Conservation (phyloP, 108 stramenopile species). For the Cyclotella cryptica region DNA sequence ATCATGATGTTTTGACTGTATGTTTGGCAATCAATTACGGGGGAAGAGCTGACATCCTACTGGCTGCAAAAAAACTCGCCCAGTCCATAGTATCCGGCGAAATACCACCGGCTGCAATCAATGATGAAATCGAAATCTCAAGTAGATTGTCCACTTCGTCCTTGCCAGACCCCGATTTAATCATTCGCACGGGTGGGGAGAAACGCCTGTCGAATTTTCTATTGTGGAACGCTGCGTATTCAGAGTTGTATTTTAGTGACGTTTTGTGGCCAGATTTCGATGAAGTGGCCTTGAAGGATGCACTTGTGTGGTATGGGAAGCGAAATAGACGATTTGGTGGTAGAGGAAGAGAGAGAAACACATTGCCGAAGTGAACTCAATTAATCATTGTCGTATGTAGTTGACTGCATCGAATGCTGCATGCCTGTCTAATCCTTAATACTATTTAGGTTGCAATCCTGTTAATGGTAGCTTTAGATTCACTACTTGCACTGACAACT, state of each 20-base stretch:
- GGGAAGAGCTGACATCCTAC: slow-evolving; percentile 85
- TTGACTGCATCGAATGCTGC: not conserved
- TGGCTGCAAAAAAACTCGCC: slow-evolving; percentile 65
- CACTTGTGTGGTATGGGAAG: slow-evolving; percentile 67
- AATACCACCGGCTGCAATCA: slow-evolving; percentile 27
- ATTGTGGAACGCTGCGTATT: slow-evolving; percentile 86
- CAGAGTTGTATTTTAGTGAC: slow-evolving; percentile 77
- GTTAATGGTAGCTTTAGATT: too few relatives aligned
- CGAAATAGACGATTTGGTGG: slow-evolving; percentile 77
- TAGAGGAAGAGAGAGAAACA: slow-evolving; percentile 32
- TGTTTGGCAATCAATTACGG: slow-evolving; percentile 93
- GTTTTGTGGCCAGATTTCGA: slow-evolving; percentile 88
- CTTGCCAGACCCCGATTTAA: slow-evolving; percentile 77
- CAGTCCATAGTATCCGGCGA: slow-evolving; percentile 42
- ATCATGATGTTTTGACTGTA: slow-evolving; percentile 57
- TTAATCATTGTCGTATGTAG: not conserved
- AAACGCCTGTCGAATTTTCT: slow-evolving; percentile 88
- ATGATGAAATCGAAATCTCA: slow-evolving; percentile 60
- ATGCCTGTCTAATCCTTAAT: too few relatives aligned
- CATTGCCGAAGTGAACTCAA: not conserved
- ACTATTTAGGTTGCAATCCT: too few relatives aligned
- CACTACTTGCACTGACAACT: too few relatives aligned
- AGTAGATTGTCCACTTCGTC: slow-evolving; percentile 54
- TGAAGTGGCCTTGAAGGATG: slow-evolving; percentile 43
- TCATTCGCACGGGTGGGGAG: slow-evolving; percentile 92